Conservation (phyloP, 2,329 filamentous ascomycete species). For the Tolypocladium nubicola region DNA sequence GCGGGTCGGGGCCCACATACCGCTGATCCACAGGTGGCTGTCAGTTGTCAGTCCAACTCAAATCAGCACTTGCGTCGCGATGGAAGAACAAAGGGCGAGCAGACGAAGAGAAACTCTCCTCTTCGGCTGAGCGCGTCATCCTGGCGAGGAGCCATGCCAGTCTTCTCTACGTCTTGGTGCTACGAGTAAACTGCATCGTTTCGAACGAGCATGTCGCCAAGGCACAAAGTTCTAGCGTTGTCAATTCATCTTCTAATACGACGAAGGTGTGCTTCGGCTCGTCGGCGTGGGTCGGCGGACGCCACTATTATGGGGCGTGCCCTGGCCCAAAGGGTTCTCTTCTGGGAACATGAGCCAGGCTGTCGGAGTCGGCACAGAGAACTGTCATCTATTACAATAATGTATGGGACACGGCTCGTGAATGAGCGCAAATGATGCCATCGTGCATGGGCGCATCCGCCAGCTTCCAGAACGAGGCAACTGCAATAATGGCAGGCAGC, state of each 20-base stretch:
- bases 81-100: neutral
- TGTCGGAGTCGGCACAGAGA: neutral
- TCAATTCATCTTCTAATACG: neutral
- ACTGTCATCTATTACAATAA: neutral
- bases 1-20: neutral
- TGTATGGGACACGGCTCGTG: no score
- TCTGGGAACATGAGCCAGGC: neutral
- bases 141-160: slow-evolving; percentile 82
- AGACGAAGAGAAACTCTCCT: slow-evolving; percentile 36
- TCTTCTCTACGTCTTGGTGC: slow-evolving; percentile 44
- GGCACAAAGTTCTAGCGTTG: neutral
- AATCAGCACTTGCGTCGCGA: neutral
- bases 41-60: neutral
- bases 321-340: neutral
- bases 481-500: no score
- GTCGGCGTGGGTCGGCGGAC: neutral
- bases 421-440: no score
- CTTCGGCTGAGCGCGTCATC: slow-evolving; percentile 84
- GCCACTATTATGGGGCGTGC: neutral
- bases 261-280: neutral
- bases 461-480: no score
- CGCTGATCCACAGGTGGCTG: neutral
- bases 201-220: neutral
- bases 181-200: neutral
- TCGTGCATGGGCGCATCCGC: no score